Evolutionary conservation across 1,284 basidiomycete species (phyloP).

Genomic region (Leccinum fallax): DNA sequence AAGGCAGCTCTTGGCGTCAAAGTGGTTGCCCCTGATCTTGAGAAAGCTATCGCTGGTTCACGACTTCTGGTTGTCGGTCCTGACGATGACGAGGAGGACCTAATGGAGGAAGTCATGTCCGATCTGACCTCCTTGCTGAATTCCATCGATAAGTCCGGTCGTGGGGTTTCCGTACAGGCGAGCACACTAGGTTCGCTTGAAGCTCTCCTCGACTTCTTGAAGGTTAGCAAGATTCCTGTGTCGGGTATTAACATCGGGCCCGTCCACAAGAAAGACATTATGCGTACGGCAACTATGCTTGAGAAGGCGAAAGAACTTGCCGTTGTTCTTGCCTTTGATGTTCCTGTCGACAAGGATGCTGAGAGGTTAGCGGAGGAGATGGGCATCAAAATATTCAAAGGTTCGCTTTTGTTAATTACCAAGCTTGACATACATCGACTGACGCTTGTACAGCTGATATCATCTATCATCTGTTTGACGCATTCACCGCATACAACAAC

Average conservation of each 20-base stretch:
- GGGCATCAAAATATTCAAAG: slow-evolving; percentile 93
- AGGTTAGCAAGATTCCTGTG: slow-evolving; percentile 95
- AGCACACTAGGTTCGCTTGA: slow-evolving; percentile 98
- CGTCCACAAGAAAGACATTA: slow-evolving; percentile 95
- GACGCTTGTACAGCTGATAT: slow-evolving; percentile 72
- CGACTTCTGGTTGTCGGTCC: slow-evolving; percentile 89
- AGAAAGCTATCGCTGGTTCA: slow-evolving; percentile 99
- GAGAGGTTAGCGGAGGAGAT: slow-evolving; percentile 91
- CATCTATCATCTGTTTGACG: slow-evolving; percentile 98
- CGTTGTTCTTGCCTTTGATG: slow-evolving; percentile 97
- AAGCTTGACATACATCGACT: slow-evolving; percentile 1
- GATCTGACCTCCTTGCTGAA: slow-evolving; percentile 90
- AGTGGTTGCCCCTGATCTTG: slow-evolving; percentile 93
- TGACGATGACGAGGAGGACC: slow-evolving; percentile 95
- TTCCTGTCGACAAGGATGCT: slow-evolving; percentile 90
- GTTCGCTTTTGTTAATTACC: slow-evolving; percentile 40
- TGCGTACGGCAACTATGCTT: slow-evolving; percentile 92
- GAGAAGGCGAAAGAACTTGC: slow-evolving; percentile 97
- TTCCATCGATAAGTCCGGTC: slow-evolving; percentile 93
- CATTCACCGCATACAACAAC: slow-evolving; percentile 95
- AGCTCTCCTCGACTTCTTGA: slow-evolving; percentile 95
- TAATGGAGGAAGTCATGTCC: slow-evolving; percentile 96
- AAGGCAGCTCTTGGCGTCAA: slow-evolving; percentile 99
- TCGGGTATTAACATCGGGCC: slow-evolving; percentile 98
- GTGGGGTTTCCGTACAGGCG: slow-evolving; percentile 97